These are phyloP conservation scores for Boletus rex-veris DNA, from an alignment of 768 basidiomycete species.

Conservation along the genomic window DNA sequence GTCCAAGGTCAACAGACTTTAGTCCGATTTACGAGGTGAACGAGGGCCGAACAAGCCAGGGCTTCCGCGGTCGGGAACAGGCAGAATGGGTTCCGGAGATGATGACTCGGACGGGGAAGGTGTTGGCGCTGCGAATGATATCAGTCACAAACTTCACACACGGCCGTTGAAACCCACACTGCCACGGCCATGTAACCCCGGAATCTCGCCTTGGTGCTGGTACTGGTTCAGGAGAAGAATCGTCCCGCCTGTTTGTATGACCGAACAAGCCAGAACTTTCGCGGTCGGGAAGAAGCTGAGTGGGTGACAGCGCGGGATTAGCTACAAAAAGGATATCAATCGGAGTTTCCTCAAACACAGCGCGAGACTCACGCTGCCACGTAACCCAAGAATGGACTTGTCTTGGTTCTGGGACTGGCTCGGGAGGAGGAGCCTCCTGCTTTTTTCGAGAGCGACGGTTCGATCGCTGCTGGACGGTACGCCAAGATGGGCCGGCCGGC, in stretches of 20 bases:
- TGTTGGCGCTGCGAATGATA: conserved; percentile 42
- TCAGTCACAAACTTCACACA: conserved; percentile 10
- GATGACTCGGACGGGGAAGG: conserved; percentile 49
- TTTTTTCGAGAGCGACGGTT: conserved; percentile 44
- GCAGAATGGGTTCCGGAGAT: conserved; percentile 54
- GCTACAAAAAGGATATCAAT: conserved; percentile 39
- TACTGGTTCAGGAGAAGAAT: conserved; percentile 31
- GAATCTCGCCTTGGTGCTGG: conserved; percentile 42
- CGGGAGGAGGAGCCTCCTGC: conserved; percentile 31
- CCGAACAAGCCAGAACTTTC: conserved; percentile 72
- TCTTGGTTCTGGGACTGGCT: conserved; percentile 35
- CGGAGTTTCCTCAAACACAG: conserved; percentile 7
- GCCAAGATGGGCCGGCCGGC: conserved; percentile 58
- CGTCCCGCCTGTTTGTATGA: conserved; percentile 33
- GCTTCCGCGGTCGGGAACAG: conserved; percentile 54
- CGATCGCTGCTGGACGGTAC: conserved; percentile 40
- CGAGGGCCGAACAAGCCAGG: conserved; percentile 79
- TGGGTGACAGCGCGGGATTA: conserved; percentile 51
- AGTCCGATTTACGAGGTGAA: conserved; percentile 47
- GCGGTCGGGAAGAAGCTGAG: conserved; percentile 55
- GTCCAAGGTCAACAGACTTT: background rate
- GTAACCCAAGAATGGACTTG: conserved; percentile 53
- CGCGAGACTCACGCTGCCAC: conserved; percentile 57
- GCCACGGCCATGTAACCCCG: conserved; percentile 55
- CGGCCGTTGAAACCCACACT: conserved; percentile 43